phyloP scores from a whole-genome alignment of 345 rosid genomes.

The Geranium brycei region DNA sequence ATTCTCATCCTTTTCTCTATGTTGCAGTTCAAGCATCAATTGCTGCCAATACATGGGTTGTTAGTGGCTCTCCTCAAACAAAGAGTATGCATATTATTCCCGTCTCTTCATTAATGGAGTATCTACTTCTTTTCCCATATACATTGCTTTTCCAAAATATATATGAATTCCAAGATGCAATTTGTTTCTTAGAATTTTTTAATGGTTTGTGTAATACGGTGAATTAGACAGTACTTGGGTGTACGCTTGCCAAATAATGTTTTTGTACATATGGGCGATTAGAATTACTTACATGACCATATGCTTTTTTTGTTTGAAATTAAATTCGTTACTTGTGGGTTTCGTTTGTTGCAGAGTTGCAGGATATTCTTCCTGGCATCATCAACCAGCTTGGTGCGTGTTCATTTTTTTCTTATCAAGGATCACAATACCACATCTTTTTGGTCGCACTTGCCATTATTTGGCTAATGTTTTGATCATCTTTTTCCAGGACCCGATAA shows the following conservation, averaged over 20 bases:
- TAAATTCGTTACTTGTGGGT: too few species aligned
- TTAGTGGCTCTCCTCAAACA: conserved; percentile 80
- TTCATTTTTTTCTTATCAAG: not conserved
- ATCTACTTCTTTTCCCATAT: too few species aligned
- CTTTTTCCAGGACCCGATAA: conserved; percentile 64
- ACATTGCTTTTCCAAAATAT: too few species aligned
- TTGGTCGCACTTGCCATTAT: not conserved
- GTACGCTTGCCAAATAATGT: too few species aligned
- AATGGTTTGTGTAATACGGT: too few species aligned
- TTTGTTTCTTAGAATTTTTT: too few species aligned
- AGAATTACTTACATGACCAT: too few species aligned
- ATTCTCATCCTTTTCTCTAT: not conserved
- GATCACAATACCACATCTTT: not conserved
- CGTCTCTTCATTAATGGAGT: too few species aligned
- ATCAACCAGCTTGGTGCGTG: conserved; percentile 70
- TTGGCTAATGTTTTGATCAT: not conserved
- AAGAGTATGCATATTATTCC: conserved; percentile 36
- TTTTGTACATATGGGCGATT: too few species aligned
- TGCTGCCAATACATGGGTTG: conserved; percentile 96
- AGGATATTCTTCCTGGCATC: conserved; percentile 82
- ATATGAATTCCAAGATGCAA: too few species aligned
- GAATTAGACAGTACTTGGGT: too few species aligned
- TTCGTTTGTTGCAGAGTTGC: conserved; percentile 39
- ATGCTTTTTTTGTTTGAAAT: too few species aligned
- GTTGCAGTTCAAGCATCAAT: conserved; percentile 81